These are phyloP conservation scores for Penicillium malachiteum DNA, from an alignment of 495 filamentous ascomycete genomes.

Conservation along the genomic window DNA sequence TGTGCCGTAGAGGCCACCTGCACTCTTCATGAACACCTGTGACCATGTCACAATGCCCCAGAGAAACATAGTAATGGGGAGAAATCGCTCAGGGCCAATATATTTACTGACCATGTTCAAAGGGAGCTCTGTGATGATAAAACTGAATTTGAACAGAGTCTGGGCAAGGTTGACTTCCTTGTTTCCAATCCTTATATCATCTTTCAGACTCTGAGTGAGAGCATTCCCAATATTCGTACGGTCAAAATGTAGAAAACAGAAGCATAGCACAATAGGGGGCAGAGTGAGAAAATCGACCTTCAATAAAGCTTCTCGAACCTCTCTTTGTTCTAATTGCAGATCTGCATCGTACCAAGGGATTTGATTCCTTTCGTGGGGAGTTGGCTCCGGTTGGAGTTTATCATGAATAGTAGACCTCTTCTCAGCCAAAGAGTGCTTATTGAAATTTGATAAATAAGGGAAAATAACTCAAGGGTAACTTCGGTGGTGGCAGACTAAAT, in stretches of 20 bases:
- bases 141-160: constrained; percentile 2
- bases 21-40: constrained; percentile 29
- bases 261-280: constrained; percentile 7
- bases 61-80: constrained; percentile 20
- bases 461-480: not conserved
- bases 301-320: not conserved
- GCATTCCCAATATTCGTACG: constrained; percentile 6
- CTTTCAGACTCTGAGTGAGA: not conserved
- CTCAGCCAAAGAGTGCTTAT: not conserved
- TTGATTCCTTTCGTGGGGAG: not conserved
- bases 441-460: not conserved
- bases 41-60: constrained; percentile 23
- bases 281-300: constrained; percentile 5
- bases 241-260: constrained; percentile 7
- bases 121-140: constrained; percentile 3
- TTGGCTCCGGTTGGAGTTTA: not conserved
- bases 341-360: not conserved
- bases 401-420: not conserved
- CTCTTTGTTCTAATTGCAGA: not conserved
- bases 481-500: too few relatives aligned
- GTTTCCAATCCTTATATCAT: constrained; percentile 2
- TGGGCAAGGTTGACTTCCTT: constrained; percentile 4
- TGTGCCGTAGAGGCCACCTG: constrained; percentile 31
- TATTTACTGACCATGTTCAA: constrained; percentile 17
- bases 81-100: constrained; percentile 18